These are phyloP conservation scores for Moringa oleifera DNA, from an alignment of 345 rosid genomes.

Conservation along the genomic window DNA sequence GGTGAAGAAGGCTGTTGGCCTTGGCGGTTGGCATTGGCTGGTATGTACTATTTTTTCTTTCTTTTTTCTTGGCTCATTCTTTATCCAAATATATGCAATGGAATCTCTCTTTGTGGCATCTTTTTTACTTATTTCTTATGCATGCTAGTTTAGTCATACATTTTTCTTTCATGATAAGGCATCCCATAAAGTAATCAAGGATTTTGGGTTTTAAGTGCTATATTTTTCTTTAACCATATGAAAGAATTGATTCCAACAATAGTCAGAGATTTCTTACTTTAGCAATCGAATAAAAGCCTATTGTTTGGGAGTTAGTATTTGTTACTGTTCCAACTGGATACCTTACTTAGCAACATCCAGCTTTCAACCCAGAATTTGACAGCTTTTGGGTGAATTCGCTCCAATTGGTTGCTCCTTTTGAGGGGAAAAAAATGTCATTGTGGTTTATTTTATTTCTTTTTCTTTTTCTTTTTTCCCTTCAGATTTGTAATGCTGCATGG, in stretches of 20 bases:
- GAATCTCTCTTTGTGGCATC: too few species aligned
- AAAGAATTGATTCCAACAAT: neutral
- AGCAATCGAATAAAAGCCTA: too few species aligned
- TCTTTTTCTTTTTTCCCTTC: too few species aligned
- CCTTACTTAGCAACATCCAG: too few species aligned
- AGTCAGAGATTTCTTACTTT: too few species aligned
- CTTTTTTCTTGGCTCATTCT: neutral
- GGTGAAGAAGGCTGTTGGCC: slow-evolving; percentile 74
- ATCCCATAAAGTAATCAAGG: neutral
- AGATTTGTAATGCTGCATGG: neutral
- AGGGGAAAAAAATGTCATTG: neutral
- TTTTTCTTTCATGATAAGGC: neutral
- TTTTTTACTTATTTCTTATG: neutral
- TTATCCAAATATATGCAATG: too few species aligned
- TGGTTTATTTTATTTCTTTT: neutral
- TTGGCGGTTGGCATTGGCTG: slow-evolving; percentile 89
- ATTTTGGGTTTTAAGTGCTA: neutral
- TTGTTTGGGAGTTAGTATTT: too few species aligned
- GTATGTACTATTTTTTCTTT: slow-evolving; percentile 22
- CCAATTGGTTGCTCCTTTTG: neutral
- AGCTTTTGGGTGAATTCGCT: too few species aligned
- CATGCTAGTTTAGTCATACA: neutral
- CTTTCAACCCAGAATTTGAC: neutral
- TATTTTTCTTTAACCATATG: too few species aligned
- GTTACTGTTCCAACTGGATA: too few species aligned